Evolutionary conservation across 2,329 filamentous ascomycete genomes (phyloP), one percentile per base, ranked within the genome.

Genomic region (Neonectria coccinea): DNA sequence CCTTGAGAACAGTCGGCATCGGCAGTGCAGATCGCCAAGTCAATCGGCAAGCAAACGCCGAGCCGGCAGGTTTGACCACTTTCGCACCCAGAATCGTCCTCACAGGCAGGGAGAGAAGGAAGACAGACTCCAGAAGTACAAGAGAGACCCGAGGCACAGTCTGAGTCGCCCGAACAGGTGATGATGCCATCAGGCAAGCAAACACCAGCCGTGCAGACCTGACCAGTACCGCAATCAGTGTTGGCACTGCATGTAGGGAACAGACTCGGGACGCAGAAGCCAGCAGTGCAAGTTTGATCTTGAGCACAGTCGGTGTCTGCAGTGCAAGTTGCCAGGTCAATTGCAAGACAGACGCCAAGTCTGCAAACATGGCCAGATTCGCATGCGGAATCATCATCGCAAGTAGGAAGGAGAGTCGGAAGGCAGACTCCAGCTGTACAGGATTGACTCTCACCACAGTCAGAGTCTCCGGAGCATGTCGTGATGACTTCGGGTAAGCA

Each of bases 81-180:
- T 14, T n/a, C 11, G 18, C 60, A 63, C 12, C n/a, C 14, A 4
- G 36, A 27, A 7, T 44, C 7, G 14, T 50, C 18, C 7, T 56
- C 22, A 16, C 39, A 42, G 9, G 31, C 42, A n/a, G 54, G 57
- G n/a, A 31, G 18, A 6, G 20, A n/a, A 14, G 59, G 47, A 12
- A 62, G 31, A 47, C 59, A 62, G 5, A 44, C 39, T 20, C 59
- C 59, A 3, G 56, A 36, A 8, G 45, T 36, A 12, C 59, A 62
- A 7, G 44, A 22, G 3, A 45, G 11, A 7, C 47, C 57, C 2
- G 20, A 25, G 11, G 41, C 27, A n/a, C 57, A 59, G 10, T 20
- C 25, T 4, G 41, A 22, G 29, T 59, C 50, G 33, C 14, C 5
- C 6, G 57, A 47, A 14, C 57, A 59, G 9, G 41, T 16, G 1